A percentile compares a stretch with the other conserved stretches of the same genome.
Evolutionary conservation across 331 rosid species (phyloP).

Genomic region (Dryas integrifolia): DNA sequence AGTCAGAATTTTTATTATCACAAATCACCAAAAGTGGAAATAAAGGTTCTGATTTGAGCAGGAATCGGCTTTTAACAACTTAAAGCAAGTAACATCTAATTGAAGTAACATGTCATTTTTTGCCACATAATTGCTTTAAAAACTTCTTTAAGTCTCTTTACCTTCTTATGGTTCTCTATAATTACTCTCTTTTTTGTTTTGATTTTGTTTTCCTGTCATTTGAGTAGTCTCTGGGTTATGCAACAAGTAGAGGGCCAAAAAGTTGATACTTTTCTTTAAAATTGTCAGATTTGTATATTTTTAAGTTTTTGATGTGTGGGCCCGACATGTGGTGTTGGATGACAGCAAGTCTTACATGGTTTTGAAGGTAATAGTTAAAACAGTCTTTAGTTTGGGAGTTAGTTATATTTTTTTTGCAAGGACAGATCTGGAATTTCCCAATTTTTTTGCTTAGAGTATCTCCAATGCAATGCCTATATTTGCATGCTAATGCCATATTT

Average conservation of each 20-base stretch:
- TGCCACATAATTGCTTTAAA: background rate
- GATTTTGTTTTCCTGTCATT: too few relatives aligned
- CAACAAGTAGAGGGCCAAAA: background rate
- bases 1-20: background rate
- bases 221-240: background rate
- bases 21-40: background rate
- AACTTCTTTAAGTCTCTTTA: background rate
- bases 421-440: background rate
- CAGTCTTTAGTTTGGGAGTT: background rate
- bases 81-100: background rate
- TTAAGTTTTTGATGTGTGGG: background rate
- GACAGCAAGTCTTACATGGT: background rate
- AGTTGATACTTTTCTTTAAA: background rate
- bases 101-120: background rate
- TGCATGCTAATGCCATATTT: background rate
- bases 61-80: background rate
- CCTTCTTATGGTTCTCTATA: background rate
- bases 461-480: background rate
- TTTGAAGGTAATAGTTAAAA: background rate
- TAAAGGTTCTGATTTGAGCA: background rate
- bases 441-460: background rate
- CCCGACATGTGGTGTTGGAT: background rate
- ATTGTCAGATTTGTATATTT: background rate
- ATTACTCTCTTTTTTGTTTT: background rate
- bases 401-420: background rate